Evolutionary conservation across 768 basidiomycete genomes (phyloP), one percentile per base, ranked within the genome.

Genomic region (Butyriboletus loyo): DNA sequence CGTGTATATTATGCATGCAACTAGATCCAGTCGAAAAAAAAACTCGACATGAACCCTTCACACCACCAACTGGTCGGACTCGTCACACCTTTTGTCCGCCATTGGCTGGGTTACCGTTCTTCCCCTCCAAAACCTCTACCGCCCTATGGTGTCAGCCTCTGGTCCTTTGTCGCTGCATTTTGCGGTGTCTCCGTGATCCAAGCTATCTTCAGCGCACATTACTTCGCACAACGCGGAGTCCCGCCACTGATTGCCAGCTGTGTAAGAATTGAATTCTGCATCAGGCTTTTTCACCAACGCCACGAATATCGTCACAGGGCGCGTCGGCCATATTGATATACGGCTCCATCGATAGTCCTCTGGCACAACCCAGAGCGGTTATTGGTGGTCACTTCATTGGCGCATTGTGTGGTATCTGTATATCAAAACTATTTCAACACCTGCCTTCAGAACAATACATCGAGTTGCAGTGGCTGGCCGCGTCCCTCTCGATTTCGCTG

Each of bases 271-370:
- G 45, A 14, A n/a, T 35, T 46, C 21, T 31, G 14, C 15, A 40
- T 15, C 35, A 27, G 13, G 1, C 9, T 38, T 14, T 19, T 49
- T 47, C 17, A 38, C 37, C 8, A 17, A 50, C 28, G 25, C 11
- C 28, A 15, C 44, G 34, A 39, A n/a, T n/a, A 7, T 48, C 31
- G 42, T 19, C 13, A 24, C 59, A 83, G 82, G 81, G 78, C 21
- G 80, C 80, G 22, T 77, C 77, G 11, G 81, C 82, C 7, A 76
- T 82, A 9, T 70, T 84, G 39, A 73, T 80, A 28, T 83, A 81
- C 52, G 81, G 78, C 17, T 72, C 75, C 2, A 72, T 83, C 44
- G 79, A 83, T 21, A 69, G 73, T 5, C 80, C 80, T 7, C 61
- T 83, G 35, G 76, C 78, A 0, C 81, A 83, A 64, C 81, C 81